Conservation (phyloP, 345 rosid species). For the Eucalyptus marginata region DNA sequence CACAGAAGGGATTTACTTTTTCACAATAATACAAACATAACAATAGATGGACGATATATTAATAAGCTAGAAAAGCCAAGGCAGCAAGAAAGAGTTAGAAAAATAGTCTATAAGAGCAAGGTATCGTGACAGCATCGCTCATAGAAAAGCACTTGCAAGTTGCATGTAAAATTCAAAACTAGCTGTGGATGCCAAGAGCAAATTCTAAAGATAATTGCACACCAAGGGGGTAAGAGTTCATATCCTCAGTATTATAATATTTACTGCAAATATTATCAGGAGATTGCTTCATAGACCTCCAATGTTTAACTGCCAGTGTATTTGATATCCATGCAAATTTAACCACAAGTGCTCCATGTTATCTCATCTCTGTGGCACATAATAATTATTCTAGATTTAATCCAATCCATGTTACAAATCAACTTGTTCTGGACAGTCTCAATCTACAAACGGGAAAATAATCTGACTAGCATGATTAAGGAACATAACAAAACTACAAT, state of each 20-base stretch:
- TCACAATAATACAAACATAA: neutral
- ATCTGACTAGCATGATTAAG: neutral
- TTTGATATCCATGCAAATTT: neutral
- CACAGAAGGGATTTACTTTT: neutral
- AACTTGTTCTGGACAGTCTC: neutral
- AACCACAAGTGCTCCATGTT: neutral
- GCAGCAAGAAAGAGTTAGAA: neutral
- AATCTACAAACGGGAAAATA: neutral
- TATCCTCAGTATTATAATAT: neutral
- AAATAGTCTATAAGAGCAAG: neutral
- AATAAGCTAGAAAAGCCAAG: neutral
- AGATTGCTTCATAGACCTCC: neutral
- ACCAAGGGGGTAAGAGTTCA: neutral
- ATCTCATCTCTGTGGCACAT: neutral
- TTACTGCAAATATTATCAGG: neutral
- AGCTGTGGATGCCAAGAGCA: neutral
- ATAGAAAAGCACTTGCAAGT: neutral
- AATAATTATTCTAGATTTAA: neutral
- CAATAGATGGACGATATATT: neutral
- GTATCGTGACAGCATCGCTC: neutral
- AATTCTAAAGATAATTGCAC: neutral
- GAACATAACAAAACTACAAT: neutral
- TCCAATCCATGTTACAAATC: neutral
- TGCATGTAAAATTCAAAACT: neutral
- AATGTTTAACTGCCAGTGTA: neutral